Percentiles rank a stretch among this genome's conserved stretches.
These are phyloP conservation scores for Rhododendron ferrugineum DNA, from an alignment of 148 eudicot genomes.

Conservation along the genomic window DNA sequence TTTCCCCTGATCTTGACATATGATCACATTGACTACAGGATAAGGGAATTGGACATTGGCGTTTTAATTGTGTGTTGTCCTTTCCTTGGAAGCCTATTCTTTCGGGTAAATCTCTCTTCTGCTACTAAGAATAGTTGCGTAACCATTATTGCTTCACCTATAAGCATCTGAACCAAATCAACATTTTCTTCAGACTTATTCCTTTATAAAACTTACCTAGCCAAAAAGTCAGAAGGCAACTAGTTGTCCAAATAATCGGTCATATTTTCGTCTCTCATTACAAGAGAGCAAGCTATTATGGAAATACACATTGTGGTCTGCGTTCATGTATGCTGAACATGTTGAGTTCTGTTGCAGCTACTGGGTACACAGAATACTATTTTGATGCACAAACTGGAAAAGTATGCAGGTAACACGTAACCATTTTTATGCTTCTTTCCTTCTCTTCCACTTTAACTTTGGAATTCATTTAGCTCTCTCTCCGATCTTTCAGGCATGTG, in stretches of 20 bases:
- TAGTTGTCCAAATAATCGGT: not conserved
- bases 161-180: not conserved
- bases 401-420: constrained; percentile 60
- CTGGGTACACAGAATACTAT: constrained; percentile 90
- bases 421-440: not conserved
- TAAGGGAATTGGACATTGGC: constrained; percentile 94
- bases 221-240: not conserved
- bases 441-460: not conserved
- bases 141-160: not conserved
- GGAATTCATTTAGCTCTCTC: not conserved
- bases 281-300: not conserved
- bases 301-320: not conserved
- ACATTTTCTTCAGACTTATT: not conserved
- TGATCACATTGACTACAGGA: constrained; percentile 40
- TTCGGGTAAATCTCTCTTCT: constrained; percentile 53
- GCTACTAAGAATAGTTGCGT: not conserved
- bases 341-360: constrained; percentile 51
- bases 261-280: not conserved
- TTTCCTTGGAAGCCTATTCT: constrained; percentile 99
- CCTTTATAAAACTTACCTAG: not conserved
- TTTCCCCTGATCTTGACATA: not conserved
- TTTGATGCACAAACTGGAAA: constrained; percentile 66
- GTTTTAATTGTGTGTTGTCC: constrained; percentile 79
- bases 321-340: not conserved
- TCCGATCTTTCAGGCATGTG: constrained; percentile 59